A percentile compares a stretch with the other conserved stretches of the same genome.
These are phyloP conservation scores for Epichloe baconii DNA, from an alignment of 2,329 filamentous ascomycete genomes.

Conservation along the genomic window DNA sequence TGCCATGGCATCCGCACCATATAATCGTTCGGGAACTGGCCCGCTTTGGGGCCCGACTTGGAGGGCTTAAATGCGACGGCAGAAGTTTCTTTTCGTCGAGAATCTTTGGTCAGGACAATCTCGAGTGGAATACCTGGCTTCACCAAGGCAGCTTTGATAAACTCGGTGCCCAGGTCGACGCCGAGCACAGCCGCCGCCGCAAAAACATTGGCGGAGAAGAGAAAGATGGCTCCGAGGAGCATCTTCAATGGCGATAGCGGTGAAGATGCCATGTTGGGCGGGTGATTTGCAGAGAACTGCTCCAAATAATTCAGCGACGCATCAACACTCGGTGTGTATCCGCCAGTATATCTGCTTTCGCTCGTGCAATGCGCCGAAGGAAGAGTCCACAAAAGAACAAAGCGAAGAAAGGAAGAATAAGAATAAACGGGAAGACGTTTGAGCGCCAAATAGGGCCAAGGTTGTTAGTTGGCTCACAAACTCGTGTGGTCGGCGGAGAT, in stretches of 20 bases:
- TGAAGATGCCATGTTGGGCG: slow-evolving; percentile 22
- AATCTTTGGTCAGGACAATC: slow-evolving; percentile 95
- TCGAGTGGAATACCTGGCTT: slow-evolving; percentile 96
- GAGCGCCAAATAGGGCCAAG: too few species aligned
- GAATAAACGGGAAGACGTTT: too few species aligned
- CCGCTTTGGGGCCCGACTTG: slow-evolving; percentile 47
- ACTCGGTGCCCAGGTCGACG: slow-evolving; percentile 89
- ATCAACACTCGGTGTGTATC: background rate
- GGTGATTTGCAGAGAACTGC: slow-evolving; percentile 7
- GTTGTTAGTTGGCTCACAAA: background rate
- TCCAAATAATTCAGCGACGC: background rate
- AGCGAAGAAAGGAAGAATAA: too few species aligned
- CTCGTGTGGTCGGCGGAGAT: background rate
- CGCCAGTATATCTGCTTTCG: background rate
- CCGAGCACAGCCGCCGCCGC: slow-evolving; percentile 67
- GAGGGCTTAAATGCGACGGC: slow-evolving; percentile 88
- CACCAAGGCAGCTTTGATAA: slow-evolving; percentile 90
- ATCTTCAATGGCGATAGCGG: slow-evolving; percentile 23
- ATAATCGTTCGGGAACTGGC: slow-evolving; percentile 70
- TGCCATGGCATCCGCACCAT: slow-evolving; percentile 83
- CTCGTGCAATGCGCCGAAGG: background rate
- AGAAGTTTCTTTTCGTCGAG: slow-evolving; percentile 84
- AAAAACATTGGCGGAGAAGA: slow-evolving; percentile 31
- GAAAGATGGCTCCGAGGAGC: slow-evolving; percentile 24
- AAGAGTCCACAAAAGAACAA: too few species aligned